phyloP scores from a whole-genome alignment of 768 basidiomycete genomes.

The Xanthoconium purpureum region DNA sequence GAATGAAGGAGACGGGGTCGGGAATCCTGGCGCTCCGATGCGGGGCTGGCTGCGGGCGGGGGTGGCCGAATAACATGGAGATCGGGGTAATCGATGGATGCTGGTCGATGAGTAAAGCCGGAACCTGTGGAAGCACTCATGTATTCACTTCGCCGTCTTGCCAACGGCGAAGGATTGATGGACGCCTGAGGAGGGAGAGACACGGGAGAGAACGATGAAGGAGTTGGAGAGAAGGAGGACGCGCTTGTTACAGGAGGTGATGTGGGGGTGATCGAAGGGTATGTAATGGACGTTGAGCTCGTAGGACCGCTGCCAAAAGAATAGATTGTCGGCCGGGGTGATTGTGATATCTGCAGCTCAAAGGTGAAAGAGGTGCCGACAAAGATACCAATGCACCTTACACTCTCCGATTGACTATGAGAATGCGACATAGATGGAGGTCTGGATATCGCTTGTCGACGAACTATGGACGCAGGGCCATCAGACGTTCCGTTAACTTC shows the following conservation, averaged over 20 bases:
- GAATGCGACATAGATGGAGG: slow-evolving; percentile 45
- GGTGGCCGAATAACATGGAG: slow-evolving; percentile 72
- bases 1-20: slow-evolving; percentile 49
- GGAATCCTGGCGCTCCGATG: slow-evolving; percentile 73
- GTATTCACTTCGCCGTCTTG: slow-evolving; percentile 73
- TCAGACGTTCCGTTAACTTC: slow-evolving; percentile 16
- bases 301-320: slow-evolving; percentile 38
- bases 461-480: slow-evolving; percentile 19
- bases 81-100: slow-evolving; percentile 77
- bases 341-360: slow-evolving; percentile 34
- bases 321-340: slow-evolving; percentile 33
- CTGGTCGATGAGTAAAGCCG: slow-evolving; percentile 42
- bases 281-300: slow-evolving; percentile 46
- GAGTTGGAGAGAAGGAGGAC: slow-evolving; percentile 41
- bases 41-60: slow-evolving; percentile 68
- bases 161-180: slow-evolving; percentile 72
- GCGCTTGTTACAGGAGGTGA: slow-evolving; percentile 36
- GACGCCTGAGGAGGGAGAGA: slow-evolving; percentile 82
- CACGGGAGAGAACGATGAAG: slow-evolving; percentile 38
- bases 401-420: slow-evolving; percentile 50
- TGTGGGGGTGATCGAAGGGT: slow-evolving; percentile 45
- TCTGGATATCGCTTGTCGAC: slow-evolving; percentile 43
- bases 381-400: slow-evolving; percentile 27
- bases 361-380: slow-evolving; percentile 13
- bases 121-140: slow-evolving; percentile 70